Percentiles rank a stretch among this genome's conserved stretches.
phyloP scores from a whole-genome alignment of 306 rosid genomes.

The Senna siamea region DNA sequence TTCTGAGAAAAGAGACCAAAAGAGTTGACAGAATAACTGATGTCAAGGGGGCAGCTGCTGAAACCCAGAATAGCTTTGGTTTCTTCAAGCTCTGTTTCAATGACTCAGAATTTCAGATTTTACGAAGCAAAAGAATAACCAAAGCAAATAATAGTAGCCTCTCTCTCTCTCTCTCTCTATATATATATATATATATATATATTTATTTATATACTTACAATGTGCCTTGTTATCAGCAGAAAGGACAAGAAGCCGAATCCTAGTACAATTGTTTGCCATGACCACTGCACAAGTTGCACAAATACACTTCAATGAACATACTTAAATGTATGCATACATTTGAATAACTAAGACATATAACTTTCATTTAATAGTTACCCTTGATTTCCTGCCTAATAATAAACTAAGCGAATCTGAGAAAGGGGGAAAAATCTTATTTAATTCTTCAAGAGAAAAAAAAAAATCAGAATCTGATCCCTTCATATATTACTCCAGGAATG shows the following conservation, averaged over 20 bases:
- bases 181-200: background rate
- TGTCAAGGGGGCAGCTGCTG: slow-evolving; percentile 94
- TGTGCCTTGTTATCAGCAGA: slow-evolving; percentile 71
- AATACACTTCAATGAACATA: slow-evolving; percentile 29
- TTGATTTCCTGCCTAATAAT: background rate
- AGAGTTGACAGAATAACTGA: slow-evolving; percentile 87
- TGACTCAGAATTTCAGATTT: slow-evolving; percentile 21
- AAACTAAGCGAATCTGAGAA: background rate
- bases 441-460: slow-evolving; percentile 2
- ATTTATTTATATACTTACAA: slow-evolving; percentile 55
- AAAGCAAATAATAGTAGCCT: background rate
- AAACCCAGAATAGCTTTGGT: slow-evolving; percentile 86
- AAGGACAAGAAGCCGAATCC: slow-evolving; percentile 71
- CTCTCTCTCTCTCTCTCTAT: too few relatives aligned
- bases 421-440: background rate
- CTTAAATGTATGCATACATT: background rate
- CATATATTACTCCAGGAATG: slow-evolving; percentile 27
- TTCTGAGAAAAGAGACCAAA: slow-evolving; percentile 61
- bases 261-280: slow-evolving; percentile 83
- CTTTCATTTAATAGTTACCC: slow-evolving; percentile 27
- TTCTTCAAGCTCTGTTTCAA: slow-evolving; percentile 76
- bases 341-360: slow-evolving; percentile 4
- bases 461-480: slow-evolving; percentile 40
- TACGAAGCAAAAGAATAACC: background rate
- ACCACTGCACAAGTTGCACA: slow-evolving; percentile 75